Percentiles rank a stretch among this genome's conserved stretches.
phyloP scores from a whole-genome alignment of 2,329 filamentous ascomycete species.

The Macroventuria anomochaeta region DNA sequence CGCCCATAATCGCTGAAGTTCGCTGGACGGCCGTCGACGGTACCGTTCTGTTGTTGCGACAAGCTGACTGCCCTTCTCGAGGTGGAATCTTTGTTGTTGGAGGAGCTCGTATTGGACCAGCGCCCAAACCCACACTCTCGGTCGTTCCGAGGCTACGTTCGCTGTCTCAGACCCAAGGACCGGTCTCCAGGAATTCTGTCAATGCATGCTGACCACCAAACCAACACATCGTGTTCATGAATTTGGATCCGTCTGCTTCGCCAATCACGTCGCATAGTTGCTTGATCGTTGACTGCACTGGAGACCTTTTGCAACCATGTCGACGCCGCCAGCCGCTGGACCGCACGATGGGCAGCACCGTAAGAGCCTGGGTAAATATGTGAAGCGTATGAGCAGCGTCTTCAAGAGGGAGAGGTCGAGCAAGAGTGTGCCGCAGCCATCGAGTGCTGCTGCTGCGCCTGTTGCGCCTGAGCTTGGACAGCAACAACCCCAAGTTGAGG shows the following conservation, averaged over 20 bases:
- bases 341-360: slow-evolving; percentile 38
- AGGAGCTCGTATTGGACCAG: slow-evolving; percentile 8
- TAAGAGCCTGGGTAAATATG: slow-evolving; percentile 48
- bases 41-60: slow-evolving; percentile 1
- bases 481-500: background rate
- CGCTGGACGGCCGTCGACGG: slow-evolving; percentile 14
- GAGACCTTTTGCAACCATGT: slow-evolving; percentile 31
- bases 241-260: slow-evolving; percentile 19
- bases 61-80: background rate
- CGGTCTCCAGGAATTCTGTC: slow-evolving; percentile 25
- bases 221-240: slow-evolving; percentile 36
- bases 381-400: slow-evolving; percentile 50
- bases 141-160: slow-evolving; percentile 34
- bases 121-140: slow-evolving; percentile 27
- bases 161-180: slow-evolving; percentile 40
- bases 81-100: slow-evolving; percentile 1
- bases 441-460: slow-evolving; percentile 16
- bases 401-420: slow-evolving; percentile 44
- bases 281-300: slow-evolving; percentile 1
- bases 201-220: slow-evolving; percentile 18
- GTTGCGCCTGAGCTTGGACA: slow-evolving; percentile 12
- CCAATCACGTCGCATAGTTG: slow-evolving; percentile 4
- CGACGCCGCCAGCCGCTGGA: slow-evolving; percentile 27
- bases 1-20: slow-evolving; percentile 17
- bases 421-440: slow-evolving; percentile 18